Evolutionary conservation across 768 basidiomycete species (phyloP), one percentile per base, ranked within the genome.

Genomic region (Suillus sp.): DNA sequence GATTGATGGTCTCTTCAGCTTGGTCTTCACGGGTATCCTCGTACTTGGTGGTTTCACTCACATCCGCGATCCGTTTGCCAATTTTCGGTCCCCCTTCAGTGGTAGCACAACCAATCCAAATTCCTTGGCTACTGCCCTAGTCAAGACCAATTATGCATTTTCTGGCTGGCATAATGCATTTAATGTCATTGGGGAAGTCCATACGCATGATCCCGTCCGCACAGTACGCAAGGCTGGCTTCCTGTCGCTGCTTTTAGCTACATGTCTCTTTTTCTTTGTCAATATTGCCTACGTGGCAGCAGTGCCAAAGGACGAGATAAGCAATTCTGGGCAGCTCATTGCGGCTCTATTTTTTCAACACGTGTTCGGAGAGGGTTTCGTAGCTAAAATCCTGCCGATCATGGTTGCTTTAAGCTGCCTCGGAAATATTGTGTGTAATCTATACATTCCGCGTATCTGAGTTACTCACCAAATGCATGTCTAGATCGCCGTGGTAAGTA

Each of bases 261-360:
- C 80, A 38, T 64, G 79, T 22, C 74, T 85, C 3, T 85, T 83
- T 68, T 71, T 84, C 62, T 77, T 84, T 53, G 78, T 77, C 54
- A 84, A 84, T 64, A 67, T 79, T 53, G 74, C 78, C 4, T 78
- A 79, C 66, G 69, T 77, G 45, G 67, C 72, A 5, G 74, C 73
- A 63, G 79, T 84, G 18, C 81, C 83, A 2, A 76, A 78, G 59
- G 81, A 78, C 43, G 69, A 79, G 42, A 82, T 84, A 47, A 71
- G 75, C 7, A 70, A 68, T 27, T 81, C 82, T 0, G 79, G 79
- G 30, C 78, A 81, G 59, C 77, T 83, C 40, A 76, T 82, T 8
- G 84, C 81, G 2, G 80, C 78, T 32, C 71, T 81, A 20, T 86
- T 85, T 72, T 85, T 86, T 71, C 68, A 76, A 34, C 77, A 78